A percentile compares a stretch with the other conserved stretches of the same genome.
phyloP scores from a whole-genome alignment of 305 asterid genomes.

The Fraxinus sp. region DNA sequence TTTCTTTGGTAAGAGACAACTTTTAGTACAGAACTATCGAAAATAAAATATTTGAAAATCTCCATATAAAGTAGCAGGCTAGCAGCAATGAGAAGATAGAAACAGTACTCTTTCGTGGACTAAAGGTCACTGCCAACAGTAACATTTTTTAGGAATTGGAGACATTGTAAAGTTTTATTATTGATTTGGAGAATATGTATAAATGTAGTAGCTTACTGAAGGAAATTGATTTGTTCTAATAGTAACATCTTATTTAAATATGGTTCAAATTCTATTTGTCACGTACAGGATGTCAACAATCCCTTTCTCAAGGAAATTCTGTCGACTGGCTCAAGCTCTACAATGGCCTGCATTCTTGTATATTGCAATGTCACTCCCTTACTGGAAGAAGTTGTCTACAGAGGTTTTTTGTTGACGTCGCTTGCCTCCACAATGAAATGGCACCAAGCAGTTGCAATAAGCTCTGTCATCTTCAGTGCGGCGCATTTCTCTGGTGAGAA shows the following conservation, averaged over 20 bases:
- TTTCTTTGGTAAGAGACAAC: background rate
- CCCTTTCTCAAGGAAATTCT: slow-evolving; percentile 62
- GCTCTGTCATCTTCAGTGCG: slow-evolving; percentile 71
- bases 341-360: slow-evolving; percentile 40
- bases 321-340: slow-evolving; percentile 50
- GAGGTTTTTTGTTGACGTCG: slow-evolving; percentile 71
- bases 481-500: slow-evolving; percentile 78
- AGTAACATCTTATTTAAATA: background rate
- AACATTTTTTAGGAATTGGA: background rate
- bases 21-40: background rate
- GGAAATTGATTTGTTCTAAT: background rate
- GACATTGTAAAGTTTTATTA: background rate
- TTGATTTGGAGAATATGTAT: background rate
- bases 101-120: background rate
- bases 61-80: background rate
- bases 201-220: background rate
- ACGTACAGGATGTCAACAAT: slow-evolving; percentile 59
- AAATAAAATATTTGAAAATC: background rate
- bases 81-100: background rate
- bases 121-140: background rate
- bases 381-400: slow-evolving; percentile 80
- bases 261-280: slow-evolving; percentile 2
- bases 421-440: slow-evolving; percentile 69
- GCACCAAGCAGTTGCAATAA: slow-evolving; percentile 61
- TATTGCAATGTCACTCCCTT: slow-evolving; percentile 69